phyloP scores from a whole-genome alignment of 148 eudicot genomes.

The Mesembryanthemum crystallinum region DNA sequence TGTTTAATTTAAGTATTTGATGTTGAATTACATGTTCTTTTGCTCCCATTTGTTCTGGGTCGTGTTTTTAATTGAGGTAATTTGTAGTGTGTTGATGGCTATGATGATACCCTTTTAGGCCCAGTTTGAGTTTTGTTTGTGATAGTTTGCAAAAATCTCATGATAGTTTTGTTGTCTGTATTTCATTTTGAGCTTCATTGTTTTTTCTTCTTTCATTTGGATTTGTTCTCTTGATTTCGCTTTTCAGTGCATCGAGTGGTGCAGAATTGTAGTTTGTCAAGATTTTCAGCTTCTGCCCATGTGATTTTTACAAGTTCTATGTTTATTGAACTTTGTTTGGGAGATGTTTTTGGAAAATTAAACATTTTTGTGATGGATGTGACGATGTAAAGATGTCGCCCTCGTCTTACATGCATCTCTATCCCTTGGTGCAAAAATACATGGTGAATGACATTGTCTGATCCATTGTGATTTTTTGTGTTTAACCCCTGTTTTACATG shows the following conservation, averaged over 20 bases:
- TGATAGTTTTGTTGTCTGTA: neutral
- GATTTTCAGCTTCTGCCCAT: neutral
- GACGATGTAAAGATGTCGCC: slow-evolving; percentile 14
- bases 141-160: neutral
- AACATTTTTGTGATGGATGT: neutral
- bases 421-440: slow-evolving; percentile 7
- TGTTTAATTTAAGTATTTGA: neutral
- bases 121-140: slow-evolving; percentile 1
- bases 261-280: slow-evolving; percentile 2
- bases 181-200: neutral
- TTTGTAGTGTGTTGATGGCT: neutral
- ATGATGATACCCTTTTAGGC: neutral
- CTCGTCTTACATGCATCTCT: slow-evolving; percentile 6
- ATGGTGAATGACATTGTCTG: slow-evolving; percentile 45
- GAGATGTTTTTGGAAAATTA: neutral
- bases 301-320: neutral
- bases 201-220: too few relatives aligned
- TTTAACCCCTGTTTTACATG: too few relatives aligned
- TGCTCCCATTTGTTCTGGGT: neutral
- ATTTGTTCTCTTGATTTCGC: too few relatives aligned
- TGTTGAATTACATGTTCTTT: neutral
- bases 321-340: neutral
- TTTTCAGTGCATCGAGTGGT: too few relatives aligned
- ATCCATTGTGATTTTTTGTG: too few relatives aligned
- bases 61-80: neutral